Evolutionary conservation across 441 rosid genomes (phyloP).

Genomic region (Mallotus repandus): DNA sequence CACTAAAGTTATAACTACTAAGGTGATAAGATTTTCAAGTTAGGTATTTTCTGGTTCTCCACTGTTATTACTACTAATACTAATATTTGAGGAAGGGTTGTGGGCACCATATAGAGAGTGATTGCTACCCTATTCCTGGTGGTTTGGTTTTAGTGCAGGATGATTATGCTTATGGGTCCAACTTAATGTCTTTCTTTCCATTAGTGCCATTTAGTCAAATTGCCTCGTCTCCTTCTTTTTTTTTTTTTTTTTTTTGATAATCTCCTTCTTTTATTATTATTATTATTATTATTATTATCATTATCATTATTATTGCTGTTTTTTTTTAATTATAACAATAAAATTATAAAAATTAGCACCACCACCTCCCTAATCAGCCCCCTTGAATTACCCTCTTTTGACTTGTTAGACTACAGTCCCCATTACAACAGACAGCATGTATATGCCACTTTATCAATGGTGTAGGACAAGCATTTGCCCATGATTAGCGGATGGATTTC

Average conservation of each 20-base stretch:
- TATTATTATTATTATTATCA: too few relatives aligned
- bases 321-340: too few relatives aligned
- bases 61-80: slow-evolving; percentile 13
- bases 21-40: slow-evolving; percentile 40
- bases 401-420: neutral
- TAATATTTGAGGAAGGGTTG: neutral
- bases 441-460: too few relatives aligned
- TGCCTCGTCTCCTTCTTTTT: slow-evolving; percentile 6
- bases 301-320: too few relatives aligned
- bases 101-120: slow-evolving; percentile 19
- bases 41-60: slow-evolving; percentile 43
- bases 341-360: neutral
- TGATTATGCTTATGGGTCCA: slow-evolving; percentile 30
- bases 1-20: slow-evolving; percentile 56
- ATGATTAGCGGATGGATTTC: slow-evolving; percentile 22
- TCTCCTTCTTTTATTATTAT: too few relatives aligned
- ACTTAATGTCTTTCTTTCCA: neutral
- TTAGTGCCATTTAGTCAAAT: slow-evolving; percentile 5
- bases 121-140: slow-evolving; percentile 7
- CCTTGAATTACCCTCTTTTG: neutral
- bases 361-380: neutral
- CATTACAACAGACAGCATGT: too few relatives aligned
- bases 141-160: slow-evolving; percentile 10
- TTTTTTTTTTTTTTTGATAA: too few relatives aligned
- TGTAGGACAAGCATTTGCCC: slow-evolving; percentile 1